Percentiles rank a stretch among this genome's conserved stretches.
phyloP scores from a whole-genome alignment of 208 protist genomes.

The Trypanosomatidae sp. region DNA sequence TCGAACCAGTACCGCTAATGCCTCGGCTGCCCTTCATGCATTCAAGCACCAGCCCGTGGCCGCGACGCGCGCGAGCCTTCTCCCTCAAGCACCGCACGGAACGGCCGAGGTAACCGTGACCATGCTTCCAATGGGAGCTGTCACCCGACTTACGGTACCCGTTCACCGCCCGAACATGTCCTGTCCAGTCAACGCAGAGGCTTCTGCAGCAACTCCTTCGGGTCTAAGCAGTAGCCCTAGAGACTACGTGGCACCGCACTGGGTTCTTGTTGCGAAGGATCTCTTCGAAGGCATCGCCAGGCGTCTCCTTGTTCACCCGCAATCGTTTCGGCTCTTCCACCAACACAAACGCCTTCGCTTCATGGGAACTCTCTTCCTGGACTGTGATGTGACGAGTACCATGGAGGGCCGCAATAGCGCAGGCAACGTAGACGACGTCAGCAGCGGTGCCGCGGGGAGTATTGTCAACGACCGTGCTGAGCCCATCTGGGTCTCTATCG shows the following conservation, averaged over 20 bases:
- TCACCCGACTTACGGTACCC: slow-evolving; percentile 26
- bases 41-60: not conserved
- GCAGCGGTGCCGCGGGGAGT: not conserved
- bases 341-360: slow-evolving; percentile 66
- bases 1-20: not conserved
- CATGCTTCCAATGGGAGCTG: slow-evolving; percentile 31
- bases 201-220: not conserved
- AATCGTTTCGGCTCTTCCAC: slow-evolving; percentile 56
- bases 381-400: slow-evolving; percentile 27
- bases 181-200: slow-evolving; percentile 4
- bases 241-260: slow-evolving; percentile 15
- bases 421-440: not conserved
- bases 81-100: slow-evolving; percentile 26
- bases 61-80: slow-evolving; percentile 10
- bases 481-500: slow-evolving; percentile 54
- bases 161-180: slow-evolving; percentile 25
- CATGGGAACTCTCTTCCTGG: slow-evolving; percentile 53
- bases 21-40: not conserved
- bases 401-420: not conserved
- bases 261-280: slow-evolving; percentile 49
- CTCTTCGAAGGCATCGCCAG: slow-evolving; percentile 63
- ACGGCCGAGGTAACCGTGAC: slow-evolving; percentile 31
- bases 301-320: slow-evolving; percentile 56
- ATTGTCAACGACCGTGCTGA: slow-evolving; percentile 37
- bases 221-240: not conserved